Evolutionary conservation across 257 asterid genomes (phyloP), one percentile per base, ranked within the genome.

Genomic region (Rehmannia glutinosa): DNA sequence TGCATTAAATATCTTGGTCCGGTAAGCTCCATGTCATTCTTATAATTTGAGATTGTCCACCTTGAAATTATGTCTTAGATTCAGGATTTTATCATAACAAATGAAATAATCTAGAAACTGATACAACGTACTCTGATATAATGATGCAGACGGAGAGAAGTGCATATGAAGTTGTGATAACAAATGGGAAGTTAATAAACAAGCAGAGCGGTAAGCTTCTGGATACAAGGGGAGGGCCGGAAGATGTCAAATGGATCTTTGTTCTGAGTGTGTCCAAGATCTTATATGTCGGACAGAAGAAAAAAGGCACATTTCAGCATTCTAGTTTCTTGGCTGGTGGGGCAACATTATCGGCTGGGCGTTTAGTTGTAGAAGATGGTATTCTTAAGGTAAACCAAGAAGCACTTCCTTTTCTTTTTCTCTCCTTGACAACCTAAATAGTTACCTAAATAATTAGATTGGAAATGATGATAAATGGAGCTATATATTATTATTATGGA

Each of bases 281-380:
- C 23, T 75, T 92, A 64, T 90, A 86, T 39, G 88, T 90, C 2
- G 98, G 92, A 0, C 82, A 73, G 87, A 92, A 92, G 79, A 83
- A 60, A 21, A 92, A 87, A 70, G 97, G 98, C 51, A 79, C 65
- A 0, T 92, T 92, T 73, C 98, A 92, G 21, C 98, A 92, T 73
- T 92, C 98, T 1, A 92, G 98, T 69, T 92, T 92, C 86, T 82
- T 92, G 83, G 96, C 98, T 8, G 98, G 98, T 5, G 98, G 97
- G 0, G 97, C 96, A 2, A 87, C 98, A 0, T 73, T 90, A 54
- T 86, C 97, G 21, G 98, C 98, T 5, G 98, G 98, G 4, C 84
- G 97, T 56, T 57, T 92, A 68, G 83, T 81, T 8, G 95, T 84
- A 1, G 89, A 92, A 73, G 75, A 87, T 49, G 98, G 98, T 13